Percentiles rank a stretch among this genome's conserved stretches.
Evolutionary conservation across 2,329 filamentous ascomycete genomes (phyloP).

Genomic region (Colletotrichum sublineola): DNA sequence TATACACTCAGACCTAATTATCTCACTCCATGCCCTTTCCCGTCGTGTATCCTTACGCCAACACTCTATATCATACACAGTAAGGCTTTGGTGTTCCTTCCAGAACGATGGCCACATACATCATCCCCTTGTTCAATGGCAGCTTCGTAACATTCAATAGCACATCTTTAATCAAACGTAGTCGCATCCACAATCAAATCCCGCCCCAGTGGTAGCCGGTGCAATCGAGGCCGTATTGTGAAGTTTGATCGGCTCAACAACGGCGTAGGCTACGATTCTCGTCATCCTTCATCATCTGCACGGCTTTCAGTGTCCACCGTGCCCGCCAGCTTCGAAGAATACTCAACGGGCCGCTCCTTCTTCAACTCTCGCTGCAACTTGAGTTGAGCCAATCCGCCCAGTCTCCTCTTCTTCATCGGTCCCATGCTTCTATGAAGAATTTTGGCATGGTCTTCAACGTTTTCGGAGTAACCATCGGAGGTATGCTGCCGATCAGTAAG

Average conservation of each 20-base stretch:
- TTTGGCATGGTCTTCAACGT: constrained; percentile 11
- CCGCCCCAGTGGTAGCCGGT: too few species aligned
- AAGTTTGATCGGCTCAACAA: background rate
- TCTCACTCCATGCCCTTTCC: background rate
- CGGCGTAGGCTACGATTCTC: background rate
- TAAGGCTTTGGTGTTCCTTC: background rate
- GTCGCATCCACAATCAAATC: background rate
- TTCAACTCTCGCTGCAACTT: background rate
- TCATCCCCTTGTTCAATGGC: background rate
- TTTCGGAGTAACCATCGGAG: background rate
- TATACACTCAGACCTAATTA: background rate
- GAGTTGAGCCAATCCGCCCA: background rate
- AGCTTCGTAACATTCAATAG: background rate
- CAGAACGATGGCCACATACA: background rate
- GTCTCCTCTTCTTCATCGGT: constrained; percentile 1
- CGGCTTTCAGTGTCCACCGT: background rate
- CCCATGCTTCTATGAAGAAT: constrained; percentile 6
- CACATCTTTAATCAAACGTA: background rate
- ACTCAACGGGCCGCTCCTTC: background rate
- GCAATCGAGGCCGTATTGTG: too few species aligned
- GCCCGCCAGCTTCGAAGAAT: background rate
- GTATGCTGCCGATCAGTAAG: background rate
- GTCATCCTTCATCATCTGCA: background rate
- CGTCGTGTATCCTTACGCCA: background rate
- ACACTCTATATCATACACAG: background rate